Conservation (phyloP, 306 rosid species). For the Corylus americana region DNA sequence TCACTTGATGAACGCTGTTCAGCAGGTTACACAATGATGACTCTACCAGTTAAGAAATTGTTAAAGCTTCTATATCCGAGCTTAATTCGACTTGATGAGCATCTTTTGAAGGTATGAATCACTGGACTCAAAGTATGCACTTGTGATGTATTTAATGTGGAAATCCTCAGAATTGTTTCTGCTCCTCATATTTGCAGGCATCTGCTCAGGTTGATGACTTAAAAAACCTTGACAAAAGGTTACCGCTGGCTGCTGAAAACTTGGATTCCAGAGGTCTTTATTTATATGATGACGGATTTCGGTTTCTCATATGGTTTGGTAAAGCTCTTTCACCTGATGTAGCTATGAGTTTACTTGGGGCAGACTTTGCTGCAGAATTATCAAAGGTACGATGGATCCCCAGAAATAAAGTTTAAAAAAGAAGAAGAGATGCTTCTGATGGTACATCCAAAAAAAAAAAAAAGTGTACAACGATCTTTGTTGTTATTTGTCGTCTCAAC, state of each 20-base stretch:
- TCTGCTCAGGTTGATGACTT: conserved; percentile 54
- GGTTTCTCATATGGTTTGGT: conserved; percentile 88
- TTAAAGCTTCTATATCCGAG: conserved; percentile 88
- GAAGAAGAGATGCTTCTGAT: background rate
- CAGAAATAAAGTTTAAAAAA: background rate
- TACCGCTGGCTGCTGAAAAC: conserved; percentile 79
- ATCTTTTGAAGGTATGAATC: conserved; percentile 69
- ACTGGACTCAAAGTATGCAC: conserved; percentile 15
- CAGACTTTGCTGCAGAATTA: conserved; percentile 86
- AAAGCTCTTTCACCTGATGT: conserved; percentile 87
- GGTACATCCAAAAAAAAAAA: background rate
- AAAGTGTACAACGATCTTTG: background rate
- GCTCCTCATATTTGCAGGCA: conserved; percentile 44
- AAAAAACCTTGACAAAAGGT: conserved; percentile 60
- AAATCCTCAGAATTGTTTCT: conserved; percentile 29
- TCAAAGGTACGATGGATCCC: conserved; percentile 71
- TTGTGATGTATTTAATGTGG: conserved; percentile 1
- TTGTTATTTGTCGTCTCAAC: background rate
- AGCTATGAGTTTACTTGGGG: conserved; percentile 86
- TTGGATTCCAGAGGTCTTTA: conserved; percentile 91
- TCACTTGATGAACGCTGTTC: conserved; percentile 89
- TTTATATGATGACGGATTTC: conserved; percentile 77
- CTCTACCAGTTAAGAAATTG: conserved; percentile 73
- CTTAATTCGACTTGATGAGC: conserved; percentile 76
- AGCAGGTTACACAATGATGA: conserved; percentile 82